Conservation (phyloP, 768 basidiomycete species). For the Psilocybe tampanensis region DNA sequence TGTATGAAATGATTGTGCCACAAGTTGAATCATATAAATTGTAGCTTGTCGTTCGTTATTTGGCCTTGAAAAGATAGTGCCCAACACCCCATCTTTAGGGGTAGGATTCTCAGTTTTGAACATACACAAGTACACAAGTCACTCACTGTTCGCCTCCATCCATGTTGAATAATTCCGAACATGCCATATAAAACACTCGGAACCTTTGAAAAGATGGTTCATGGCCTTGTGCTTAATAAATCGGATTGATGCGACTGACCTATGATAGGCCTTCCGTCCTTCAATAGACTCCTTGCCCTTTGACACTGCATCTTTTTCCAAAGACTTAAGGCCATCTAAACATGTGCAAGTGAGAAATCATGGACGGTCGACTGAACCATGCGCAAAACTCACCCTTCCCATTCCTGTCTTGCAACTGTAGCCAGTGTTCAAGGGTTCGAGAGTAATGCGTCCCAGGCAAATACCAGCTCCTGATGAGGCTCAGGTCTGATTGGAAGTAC, state of each 20-base stretch:
- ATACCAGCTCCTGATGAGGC: conserved; percentile 61
- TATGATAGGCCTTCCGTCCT: conserved; percentile 60
- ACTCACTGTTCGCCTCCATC: conserved; percentile 53
- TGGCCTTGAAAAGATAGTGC: conserved; percentile 54
- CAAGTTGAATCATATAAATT: not conserved
- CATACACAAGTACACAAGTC: conserved; percentile 9
- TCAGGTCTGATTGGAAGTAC: conserved; percentile 68
- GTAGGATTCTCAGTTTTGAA: conserved; percentile 2
- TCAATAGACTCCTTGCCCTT: conserved; percentile 50
- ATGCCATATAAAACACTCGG: conserved; percentile 73
- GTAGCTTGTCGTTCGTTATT: conserved; percentile 11
- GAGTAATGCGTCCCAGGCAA: conserved; percentile 67
- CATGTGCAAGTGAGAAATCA: not conserved
- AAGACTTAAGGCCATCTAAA: conserved; percentile 46
- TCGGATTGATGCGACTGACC: conserved; percentile 26
- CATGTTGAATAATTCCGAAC: conserved; percentile 28
- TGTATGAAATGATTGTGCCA: not conserved
- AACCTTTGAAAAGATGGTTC: conserved; percentile 43
- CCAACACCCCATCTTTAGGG: conserved; percentile 59
- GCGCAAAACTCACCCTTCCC: conserved; percentile 32
- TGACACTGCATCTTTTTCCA: conserved; percentile 47
- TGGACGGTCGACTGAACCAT: not conserved
- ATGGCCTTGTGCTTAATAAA: not conserved
- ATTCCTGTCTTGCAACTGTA: conserved; percentile 58
- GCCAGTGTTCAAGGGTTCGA: conserved; percentile 67